Percentiles rank a stretch among this genome's conserved stretches.
Evolutionary conservation across 257 asterid species (phyloP).

Genomic region (Solanum pennellii): DNA sequence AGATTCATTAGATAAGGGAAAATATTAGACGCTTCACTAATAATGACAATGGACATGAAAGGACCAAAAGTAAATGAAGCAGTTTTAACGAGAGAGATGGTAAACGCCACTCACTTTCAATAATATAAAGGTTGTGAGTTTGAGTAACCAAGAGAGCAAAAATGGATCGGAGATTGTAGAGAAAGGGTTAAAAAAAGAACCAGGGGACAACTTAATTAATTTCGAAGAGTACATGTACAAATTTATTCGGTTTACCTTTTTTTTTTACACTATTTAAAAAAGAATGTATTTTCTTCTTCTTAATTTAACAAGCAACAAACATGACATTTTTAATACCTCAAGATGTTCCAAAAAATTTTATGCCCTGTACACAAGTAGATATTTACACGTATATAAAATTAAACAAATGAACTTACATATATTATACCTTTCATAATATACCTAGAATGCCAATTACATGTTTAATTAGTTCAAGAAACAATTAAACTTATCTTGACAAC

Average conservation of each 20-base stretch:
- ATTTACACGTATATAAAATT: too few species aligned
- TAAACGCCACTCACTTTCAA: too few species aligned
- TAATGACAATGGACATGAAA: background rate
- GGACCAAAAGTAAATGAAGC: background rate
- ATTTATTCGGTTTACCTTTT: background rate
- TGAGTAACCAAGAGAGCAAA: background rate
- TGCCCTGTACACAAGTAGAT: background rate
- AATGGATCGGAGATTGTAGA: accelerated
- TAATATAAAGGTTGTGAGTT: too few species aligned
- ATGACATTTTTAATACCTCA: background rate
- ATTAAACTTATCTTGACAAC: background rate
- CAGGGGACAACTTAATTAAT: background rate
- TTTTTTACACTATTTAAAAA: too few species aligned
- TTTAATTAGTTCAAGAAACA: background rate
- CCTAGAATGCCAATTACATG: background rate
- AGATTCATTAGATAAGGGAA: background rate
- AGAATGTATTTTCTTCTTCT: too few species aligned
- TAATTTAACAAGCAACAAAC: background rate
- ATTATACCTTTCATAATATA: too few species aligned
- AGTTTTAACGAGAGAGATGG: too few species aligned
- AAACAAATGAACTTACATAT: too few species aligned
- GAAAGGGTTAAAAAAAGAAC: too few species aligned
- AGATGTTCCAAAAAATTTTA: background rate
- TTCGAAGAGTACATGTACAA: background rate
- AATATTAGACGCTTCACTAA: background rate